Conservation (phyloP, 164 flowering plant genomes). For the Saururus chinensis region DNA sequence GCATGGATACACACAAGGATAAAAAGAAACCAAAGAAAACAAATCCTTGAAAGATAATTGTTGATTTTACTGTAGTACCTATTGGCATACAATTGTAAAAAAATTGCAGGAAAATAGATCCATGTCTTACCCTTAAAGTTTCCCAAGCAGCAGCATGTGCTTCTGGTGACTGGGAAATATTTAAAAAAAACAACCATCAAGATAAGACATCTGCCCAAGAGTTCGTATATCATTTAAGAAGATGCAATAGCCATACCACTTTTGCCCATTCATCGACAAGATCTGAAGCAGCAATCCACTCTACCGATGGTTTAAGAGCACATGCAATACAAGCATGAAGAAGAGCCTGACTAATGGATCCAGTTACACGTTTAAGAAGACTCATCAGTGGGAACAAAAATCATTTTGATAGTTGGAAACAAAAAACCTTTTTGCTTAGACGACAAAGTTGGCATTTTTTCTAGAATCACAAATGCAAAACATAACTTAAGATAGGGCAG, state of each 20-base stretch:
- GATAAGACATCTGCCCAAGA: background rate
- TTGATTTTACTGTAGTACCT: no score
- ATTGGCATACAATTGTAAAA: no score
- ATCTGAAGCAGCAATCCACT: constrained; percentile 99
- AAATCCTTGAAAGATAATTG: no score
- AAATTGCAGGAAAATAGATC: no score
- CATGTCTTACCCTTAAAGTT: constrained; percentile 48
- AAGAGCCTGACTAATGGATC: constrained; percentile 56
- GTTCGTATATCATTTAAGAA: no score
- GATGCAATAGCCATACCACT: constrained; percentile 27
- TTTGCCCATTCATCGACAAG: constrained; percentile 79
- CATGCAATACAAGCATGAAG: constrained; percentile 93
- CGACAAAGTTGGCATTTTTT: background rate
- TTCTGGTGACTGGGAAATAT: constrained; percentile 59
- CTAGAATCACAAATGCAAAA: background rate
- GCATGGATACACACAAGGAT: no score
- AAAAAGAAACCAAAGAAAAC: no score
- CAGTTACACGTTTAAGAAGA: background rate
- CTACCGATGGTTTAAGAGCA: constrained; percentile 70
- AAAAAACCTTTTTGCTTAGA: no score
- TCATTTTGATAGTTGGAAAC: no score
- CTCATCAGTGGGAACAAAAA: no score
- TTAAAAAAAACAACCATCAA: background rate
- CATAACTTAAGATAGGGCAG: background rate
- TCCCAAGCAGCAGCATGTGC: constrained; percentile 91